Evolutionary conservation across 2,329 filamentous ascomycete genomes (phyloP).

Genomic region (Fusarium tjaetaba): DNA sequence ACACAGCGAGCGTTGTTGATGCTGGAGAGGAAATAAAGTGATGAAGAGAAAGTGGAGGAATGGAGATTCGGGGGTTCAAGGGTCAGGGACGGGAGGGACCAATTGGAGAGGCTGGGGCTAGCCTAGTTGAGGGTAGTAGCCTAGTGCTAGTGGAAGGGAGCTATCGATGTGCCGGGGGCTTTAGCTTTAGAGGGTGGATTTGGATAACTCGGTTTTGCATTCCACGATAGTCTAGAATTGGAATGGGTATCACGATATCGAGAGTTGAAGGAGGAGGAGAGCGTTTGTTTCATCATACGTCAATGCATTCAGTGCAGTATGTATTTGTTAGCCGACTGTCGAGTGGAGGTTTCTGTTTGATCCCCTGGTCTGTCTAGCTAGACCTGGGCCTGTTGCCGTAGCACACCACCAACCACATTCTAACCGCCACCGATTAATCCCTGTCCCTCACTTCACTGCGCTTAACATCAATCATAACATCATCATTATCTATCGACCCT

Average conservation of each 20-base stretch:
- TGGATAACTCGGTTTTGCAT: conserved; percentile 5
- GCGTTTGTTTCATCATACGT: background rate
- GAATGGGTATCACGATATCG: background rate
- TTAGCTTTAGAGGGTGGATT: background rate
- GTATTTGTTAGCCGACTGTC: background rate
- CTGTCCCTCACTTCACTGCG: background rate
- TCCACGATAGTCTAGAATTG: conserved; percentile 23
- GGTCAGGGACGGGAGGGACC: background rate
- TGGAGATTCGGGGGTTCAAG: conserved; percentile 3
- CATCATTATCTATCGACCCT: background rate
- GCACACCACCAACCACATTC: background rate
- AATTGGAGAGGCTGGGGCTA: conserved; percentile 9
- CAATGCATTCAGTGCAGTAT: background rate
- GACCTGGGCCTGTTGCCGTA: background rate
- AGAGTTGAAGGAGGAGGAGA: background rate
- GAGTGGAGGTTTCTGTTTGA: background rate
- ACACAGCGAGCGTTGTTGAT: background rate
- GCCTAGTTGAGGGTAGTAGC: background rate
- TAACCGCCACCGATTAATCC: conserved; percentile 4
- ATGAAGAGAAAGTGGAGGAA: conserved; percentile 27
- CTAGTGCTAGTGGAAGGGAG: background rate
- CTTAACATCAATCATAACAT: background rate
- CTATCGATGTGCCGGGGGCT: conserved; percentile 17
- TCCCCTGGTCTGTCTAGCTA: background rate
- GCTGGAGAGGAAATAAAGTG: conserved; percentile 12